phyloP scores from a whole-genome alignment of 2,329 filamentous ascomycete genomes.

The Calonectria crousiana region DNA sequence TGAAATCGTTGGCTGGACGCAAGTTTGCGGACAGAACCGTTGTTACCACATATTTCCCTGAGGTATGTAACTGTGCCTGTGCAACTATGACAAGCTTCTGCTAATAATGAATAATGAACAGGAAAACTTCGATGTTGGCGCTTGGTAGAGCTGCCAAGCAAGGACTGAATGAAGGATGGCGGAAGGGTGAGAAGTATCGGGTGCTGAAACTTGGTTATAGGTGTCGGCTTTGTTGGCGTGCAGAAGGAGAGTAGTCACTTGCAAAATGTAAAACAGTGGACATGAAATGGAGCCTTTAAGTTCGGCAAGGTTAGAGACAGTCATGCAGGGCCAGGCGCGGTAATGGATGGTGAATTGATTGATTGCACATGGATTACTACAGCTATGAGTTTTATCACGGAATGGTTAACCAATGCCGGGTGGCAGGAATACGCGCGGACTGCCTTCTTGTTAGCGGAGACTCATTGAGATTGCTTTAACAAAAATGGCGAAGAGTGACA shows the following conservation, averaged over 20 bases:
- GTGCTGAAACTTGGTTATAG: conserved; percentile 34
- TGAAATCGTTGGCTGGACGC: conserved; percentile 90
- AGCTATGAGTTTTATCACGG: neutral
- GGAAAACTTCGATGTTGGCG: conserved; percentile 94
- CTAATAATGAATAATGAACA: conserved; percentile 59
- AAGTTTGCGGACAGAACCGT: conserved; percentile 98
- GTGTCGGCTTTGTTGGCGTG: conserved; percentile 40
- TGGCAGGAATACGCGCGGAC: conserved; percentile 11
- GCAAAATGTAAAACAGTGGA: conserved; percentile 47
- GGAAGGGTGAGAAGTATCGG: neutral
- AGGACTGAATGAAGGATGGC: neutral
- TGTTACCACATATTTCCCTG: conserved; percentile 95
- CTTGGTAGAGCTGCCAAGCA: conserved; percentile 71
- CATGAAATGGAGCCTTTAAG: conserved; percentile 33
- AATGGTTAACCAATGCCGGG: neutral
- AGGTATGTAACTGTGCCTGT: conserved; percentile 66
- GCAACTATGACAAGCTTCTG: neutral
- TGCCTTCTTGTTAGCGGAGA: conserved; percentile 33
- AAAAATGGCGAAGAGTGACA: conserved; percentile 27
- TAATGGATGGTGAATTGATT: conserved; percentile 20
- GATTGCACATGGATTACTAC: conserved; percentile 2
- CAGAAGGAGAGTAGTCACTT: conserved; percentile 31
- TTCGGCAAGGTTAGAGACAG: conserved; percentile 18
- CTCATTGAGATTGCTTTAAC: conserved; percentile 11
- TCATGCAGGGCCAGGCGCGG: conserved; percentile 21